These are phyloP conservation scores for Metrosideros polymorpha DNA, from an alignment of 441 rosid species.

Conservation along the genomic window DNA sequence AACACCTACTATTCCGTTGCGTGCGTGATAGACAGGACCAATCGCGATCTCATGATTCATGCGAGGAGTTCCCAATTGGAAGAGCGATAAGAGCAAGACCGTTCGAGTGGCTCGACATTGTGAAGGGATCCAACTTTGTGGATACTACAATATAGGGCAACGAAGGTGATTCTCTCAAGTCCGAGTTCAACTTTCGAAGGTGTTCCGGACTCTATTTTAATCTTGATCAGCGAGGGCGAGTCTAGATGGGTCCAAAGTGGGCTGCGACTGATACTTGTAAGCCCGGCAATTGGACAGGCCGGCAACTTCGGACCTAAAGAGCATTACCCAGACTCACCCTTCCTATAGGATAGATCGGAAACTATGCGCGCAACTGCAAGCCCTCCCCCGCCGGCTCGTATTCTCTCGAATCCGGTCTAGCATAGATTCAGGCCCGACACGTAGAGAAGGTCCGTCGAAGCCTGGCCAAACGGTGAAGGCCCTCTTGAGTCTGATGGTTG, in stretches of 20 bases:
- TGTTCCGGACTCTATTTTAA: background rate
- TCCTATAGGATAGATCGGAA: background rate
- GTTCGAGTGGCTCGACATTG: background rate
- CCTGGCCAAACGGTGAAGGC: background rate
- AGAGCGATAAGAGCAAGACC: background rate
- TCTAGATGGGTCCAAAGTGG: background rate
- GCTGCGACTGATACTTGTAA: background rate
- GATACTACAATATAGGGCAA: background rate
- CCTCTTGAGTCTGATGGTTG: background rate
- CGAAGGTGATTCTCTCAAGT: too few relatives aligned
- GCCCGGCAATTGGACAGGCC: background rate
- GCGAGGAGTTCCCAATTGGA: background rate
- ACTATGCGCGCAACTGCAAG: background rate
- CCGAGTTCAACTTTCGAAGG: background rate
- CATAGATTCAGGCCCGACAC: background rate
- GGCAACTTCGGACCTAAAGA: background rate
- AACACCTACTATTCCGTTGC: too few relatives aligned
- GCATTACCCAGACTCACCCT: background rate
- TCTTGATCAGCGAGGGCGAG: background rate
- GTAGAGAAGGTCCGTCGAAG: background rate
- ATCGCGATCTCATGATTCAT: background rate
- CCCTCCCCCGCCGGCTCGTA: background rate
- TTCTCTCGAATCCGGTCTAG: background rate
- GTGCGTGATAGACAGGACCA: too few relatives aligned
- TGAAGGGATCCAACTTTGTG: background rate